These are phyloP conservation scores for Papiliotrema flavescens DNA, from an alignment of 1,284 basidiomycete species.

Conservation along the genomic window DNA sequence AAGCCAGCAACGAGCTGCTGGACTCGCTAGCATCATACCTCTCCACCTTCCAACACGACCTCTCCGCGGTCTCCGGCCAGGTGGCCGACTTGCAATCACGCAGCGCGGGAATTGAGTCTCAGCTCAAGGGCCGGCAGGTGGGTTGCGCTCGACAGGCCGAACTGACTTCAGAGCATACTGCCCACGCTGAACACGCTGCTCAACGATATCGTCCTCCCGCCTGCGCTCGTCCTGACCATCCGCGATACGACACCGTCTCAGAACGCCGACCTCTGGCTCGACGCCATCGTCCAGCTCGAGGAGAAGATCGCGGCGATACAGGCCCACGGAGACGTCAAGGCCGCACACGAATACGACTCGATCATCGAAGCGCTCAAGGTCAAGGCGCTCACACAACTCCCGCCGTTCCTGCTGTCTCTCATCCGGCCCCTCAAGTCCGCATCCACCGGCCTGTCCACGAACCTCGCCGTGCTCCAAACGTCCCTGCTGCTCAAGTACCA, in stretches of 20 bases:
- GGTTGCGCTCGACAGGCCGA: conserved; percentile 25
- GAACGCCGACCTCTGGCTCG: conserved; percentile 70
- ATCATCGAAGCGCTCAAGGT: conserved; percentile 81
- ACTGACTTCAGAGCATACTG: conserved; percentile 68
- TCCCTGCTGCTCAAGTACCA: conserved; percentile 81
- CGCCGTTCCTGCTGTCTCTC: conserved; percentile 78
- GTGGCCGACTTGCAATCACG: conserved; percentile 88
- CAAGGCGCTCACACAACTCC: conserved; percentile 80
- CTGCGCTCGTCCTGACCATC: conserved; percentile 70
- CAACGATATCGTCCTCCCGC: conserved; percentile 75
- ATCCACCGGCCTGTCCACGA: conserved; percentile 64
- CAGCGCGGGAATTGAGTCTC: conserved; percentile 82
- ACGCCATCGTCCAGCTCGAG: conserved; percentile 75
- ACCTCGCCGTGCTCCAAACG: conserved; percentile 88
- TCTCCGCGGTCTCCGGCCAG: conserved; percentile 89
- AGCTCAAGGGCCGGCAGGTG: conserved; percentile 77
- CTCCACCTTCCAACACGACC: conserved; percentile 89
- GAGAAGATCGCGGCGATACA: conserved; percentile 65
- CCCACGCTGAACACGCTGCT: conserved; percentile 77
- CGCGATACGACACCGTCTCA: conserved; percentile 72
- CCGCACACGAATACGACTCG: conserved; percentile 73
- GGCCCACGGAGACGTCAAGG: conserved; percentile 68
- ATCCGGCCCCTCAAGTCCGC: conserved; percentile 77
- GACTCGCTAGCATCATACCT: conserved; percentile 84
- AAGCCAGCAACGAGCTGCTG: conserved; percentile 57